Conservation (phyloP, 1,139 yeast genomes). For the Nakaseomyces nivariensis region DNA sequence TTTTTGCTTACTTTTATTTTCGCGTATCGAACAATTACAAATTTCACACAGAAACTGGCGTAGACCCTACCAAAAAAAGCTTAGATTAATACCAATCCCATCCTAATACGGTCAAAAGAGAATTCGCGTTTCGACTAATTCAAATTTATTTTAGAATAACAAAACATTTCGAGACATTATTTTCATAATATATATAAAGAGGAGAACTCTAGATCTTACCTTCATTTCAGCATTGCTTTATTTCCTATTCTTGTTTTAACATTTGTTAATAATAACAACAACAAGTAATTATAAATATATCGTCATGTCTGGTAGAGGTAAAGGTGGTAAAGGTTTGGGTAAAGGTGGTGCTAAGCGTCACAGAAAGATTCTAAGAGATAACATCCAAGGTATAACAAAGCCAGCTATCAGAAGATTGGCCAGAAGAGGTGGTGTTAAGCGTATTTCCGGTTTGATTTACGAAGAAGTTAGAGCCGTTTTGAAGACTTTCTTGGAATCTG, state of each 20-base stretch:
- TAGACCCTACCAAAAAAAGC: not conserved
- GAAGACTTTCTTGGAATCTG: slow-evolving; percentile 87
- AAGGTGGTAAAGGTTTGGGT: slow-evolving; percentile 97
- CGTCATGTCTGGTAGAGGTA: slow-evolving; percentile 91
- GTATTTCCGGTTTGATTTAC: slow-evolving; percentile 94
- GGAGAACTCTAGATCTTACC: not conserved
- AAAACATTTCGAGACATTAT: too few species aligned
- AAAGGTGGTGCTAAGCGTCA: slow-evolving; percentile 99
- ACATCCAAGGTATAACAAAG: slow-evolving; percentile 97
- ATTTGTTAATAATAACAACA: not conserved
- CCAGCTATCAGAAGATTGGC: slow-evolving; percentile 99
- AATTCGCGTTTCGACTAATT: not conserved
- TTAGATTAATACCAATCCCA: not conserved
- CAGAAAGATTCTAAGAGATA: slow-evolving; percentile 96
- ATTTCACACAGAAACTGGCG: not conserved
- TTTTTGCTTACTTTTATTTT: not conserved
- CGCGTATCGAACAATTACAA: not conserved
- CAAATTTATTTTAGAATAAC: too few species aligned
- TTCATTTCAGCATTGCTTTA: too few species aligned
- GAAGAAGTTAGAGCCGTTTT: slow-evolving; percentile 95
- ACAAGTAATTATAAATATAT: not conserved
- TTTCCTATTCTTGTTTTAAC: not conserved
- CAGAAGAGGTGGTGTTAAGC: slow-evolving; percentile 99
- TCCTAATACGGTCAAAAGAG: not conserved
- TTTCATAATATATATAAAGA: too few species aligned